phyloP scores from a whole-genome alignment of 2,329 filamentous ascomycete species.

The Venturia carpophila region DNA sequence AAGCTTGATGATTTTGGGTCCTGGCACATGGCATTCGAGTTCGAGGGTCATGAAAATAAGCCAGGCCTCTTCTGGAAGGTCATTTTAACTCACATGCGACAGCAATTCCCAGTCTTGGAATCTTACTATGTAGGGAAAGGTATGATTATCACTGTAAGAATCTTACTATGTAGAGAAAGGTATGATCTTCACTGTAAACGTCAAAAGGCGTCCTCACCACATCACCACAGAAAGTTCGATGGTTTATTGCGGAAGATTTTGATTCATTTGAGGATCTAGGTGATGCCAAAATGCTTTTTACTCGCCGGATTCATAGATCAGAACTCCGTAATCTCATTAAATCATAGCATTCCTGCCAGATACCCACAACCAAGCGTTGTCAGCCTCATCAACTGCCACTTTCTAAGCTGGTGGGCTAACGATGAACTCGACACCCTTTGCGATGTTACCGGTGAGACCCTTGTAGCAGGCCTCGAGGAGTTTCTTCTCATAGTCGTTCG shows the following conservation, averaged over 20 bases:
- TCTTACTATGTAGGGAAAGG: too few species aligned
- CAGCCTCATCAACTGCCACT: not conserved
- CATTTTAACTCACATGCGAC: not conserved
- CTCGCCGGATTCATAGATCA: not conserved
- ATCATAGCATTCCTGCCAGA: not conserved
- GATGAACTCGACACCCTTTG: slow-evolving; percentile 78
- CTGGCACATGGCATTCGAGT: not conserved
- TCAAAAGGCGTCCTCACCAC: too few species aligned
- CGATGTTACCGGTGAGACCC: slow-evolving; percentile 85
- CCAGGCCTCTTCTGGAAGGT: not conserved
- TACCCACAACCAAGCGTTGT: not conserved
- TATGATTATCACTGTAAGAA: too few species aligned
- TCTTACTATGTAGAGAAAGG: too few species aligned
- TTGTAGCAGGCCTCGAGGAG: slow-evolving; percentile 68
- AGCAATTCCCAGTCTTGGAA: too few species aligned
- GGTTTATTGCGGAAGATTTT: not conserved
- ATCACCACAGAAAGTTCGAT: too few species aligned
- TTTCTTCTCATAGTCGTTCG: slow-evolving; percentile 82
- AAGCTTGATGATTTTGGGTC: too few species aligned
- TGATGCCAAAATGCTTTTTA: not conserved
- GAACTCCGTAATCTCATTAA: not conserved
- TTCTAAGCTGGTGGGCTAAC: slow-evolving; percentile 13
- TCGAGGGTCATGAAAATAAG: not conserved
- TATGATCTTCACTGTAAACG: too few species aligned
- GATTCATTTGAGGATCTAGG: not conserved